Base-by-base conservation (phyloP, 768 basidiomycete genomes). In the Lactarius deliciosus region DNA sequence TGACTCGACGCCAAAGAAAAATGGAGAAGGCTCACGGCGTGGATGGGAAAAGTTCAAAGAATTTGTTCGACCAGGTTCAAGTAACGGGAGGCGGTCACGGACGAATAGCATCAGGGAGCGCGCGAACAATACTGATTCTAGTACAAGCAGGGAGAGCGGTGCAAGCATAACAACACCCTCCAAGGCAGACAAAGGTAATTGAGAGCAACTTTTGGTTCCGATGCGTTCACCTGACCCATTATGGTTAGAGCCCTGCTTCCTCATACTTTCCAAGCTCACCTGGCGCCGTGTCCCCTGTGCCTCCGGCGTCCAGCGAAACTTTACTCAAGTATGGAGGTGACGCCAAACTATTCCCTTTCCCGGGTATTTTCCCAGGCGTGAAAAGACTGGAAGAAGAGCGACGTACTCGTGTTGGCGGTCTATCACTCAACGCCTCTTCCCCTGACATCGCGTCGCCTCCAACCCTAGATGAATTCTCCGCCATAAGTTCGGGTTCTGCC, bases 311-410 rank as follows among this genome's bases (percentile, higher is more conserved):
- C 32, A 81, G 85, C 16, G 83, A 84, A 36, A 92, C 93, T 76
- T 76, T 88, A 74, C 80, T 81, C 34, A 91, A 83, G 77, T 96
- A 90, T 76, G 86, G 86, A 69, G 62, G 58, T 9, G 85, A 86
- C 70, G 75, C 84, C 38, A 98, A 98, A 75, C 80, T 97, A 41
- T 91, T 90, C 76, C 93, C 95, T 1, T 95, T 96, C 82, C 93
- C 92, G 30, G 93, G 92, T 47, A 89, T 94, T 1, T 95, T 96
- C 82, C 92, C 93, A 36, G 93, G 92, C 43, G 88, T 94, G 76
- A 83, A 87, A 72, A 84, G 85, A 71, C 80, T 94, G 43, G 91
- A 91, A 74, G 88, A 91, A 73, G 85, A 90, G 72, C 61, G 70
- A 53, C 82, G 87, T 60, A 86, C 81, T 70, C 84, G 86, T 40